Conservation (phyloP, 2,329 filamentous ascomycete genomes). For the Fusarium odoratissimum region DNA sequence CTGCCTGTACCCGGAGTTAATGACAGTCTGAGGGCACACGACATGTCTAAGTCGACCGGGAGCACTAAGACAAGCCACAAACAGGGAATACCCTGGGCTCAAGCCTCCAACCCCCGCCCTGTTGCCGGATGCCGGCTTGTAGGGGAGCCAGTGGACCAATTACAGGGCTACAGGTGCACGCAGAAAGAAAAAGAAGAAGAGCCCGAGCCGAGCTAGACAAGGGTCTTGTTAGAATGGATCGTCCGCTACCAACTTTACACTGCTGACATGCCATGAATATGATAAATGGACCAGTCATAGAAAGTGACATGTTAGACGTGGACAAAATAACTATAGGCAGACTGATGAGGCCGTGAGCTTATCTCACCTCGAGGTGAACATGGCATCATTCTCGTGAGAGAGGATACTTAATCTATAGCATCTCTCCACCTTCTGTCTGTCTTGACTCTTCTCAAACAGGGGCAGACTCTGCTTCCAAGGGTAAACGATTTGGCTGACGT, state of each 20-base stretch:
- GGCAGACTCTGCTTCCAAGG: not conserved
- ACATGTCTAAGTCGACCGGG: conserved; percentile 27
- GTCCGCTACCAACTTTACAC: conserved; percentile 26
- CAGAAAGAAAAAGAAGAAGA: conserved; percentile 17
- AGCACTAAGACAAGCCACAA: conserved; percentile 18
- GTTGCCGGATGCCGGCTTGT: conserved; percentile 32
- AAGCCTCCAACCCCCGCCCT: conserved; percentile 12
- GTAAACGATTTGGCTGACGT: conserved; percentile 2
- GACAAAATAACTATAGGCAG: conserved; percentile 5
- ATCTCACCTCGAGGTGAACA: not conserved
- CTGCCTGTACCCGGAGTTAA: conserved; percentile 16
- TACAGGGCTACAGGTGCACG: not conserved
- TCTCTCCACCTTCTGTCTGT: not conserved
- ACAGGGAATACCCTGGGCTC: conserved; percentile 20
- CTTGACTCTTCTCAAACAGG: conserved; percentile 2
- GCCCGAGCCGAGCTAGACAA: conserved; percentile 11
- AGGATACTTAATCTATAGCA: not conserved
- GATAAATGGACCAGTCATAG: conserved; percentile 24
- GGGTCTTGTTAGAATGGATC: conserved; percentile 16
- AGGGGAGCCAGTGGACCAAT: conserved; percentile 1
- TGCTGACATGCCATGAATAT: conserved; percentile 11
- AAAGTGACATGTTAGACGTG: not conserved
- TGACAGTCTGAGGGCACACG: conserved; percentile 25
- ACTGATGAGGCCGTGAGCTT: not conserved
- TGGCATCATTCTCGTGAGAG: conserved; percentile 10